Evolutionary conservation across 495 filamentous ascomycete species (phyloP).

Genomic region (Talaromyces adpressus): DNA sequence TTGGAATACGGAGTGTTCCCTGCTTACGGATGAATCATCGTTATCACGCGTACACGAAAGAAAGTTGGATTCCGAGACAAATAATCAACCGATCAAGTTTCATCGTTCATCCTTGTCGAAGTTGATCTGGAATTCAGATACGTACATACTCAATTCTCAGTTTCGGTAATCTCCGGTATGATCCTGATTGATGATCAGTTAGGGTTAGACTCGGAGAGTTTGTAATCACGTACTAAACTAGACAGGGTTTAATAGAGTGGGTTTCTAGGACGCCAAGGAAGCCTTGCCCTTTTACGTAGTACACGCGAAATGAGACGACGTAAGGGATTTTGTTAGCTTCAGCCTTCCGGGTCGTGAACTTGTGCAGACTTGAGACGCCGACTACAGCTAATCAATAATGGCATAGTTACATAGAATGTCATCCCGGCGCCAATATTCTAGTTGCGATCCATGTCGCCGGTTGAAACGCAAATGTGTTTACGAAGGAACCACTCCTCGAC

Average conservation of each 20-base stretch:
- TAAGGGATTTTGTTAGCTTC: background rate
- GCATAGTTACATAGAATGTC: background rate
- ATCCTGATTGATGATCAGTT: background rate
- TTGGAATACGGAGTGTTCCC: too few relatives aligned
- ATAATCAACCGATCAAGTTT: background rate
- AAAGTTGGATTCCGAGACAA: background rate
- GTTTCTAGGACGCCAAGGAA: background rate
- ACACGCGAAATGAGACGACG: background rate
- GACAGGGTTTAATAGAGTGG: background rate
- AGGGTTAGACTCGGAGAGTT: background rate
- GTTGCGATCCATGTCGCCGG: slow-evolving; percentile 21
- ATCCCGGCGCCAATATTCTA: slow-evolving; percentile 20
- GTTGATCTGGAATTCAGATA: background rate
- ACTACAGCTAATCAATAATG: background rate
- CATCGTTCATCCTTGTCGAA: background rate
- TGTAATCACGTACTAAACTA: background rate
- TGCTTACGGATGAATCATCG: too few relatives aligned
- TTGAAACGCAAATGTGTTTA: slow-evolving; percentile 22
- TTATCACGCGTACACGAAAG: background rate
- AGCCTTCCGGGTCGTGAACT: background rate
- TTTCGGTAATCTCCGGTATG: background rate
- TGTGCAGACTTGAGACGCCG: background rate
- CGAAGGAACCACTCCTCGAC: background rate
- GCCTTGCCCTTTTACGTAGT: background rate
- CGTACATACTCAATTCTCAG: too few relatives aligned